Percentiles rank a stretch among this genome's conserved stretches.
Conservation (phyloP, 371 early-diverging fungal species). For the Mortierella sp. region DNA sequence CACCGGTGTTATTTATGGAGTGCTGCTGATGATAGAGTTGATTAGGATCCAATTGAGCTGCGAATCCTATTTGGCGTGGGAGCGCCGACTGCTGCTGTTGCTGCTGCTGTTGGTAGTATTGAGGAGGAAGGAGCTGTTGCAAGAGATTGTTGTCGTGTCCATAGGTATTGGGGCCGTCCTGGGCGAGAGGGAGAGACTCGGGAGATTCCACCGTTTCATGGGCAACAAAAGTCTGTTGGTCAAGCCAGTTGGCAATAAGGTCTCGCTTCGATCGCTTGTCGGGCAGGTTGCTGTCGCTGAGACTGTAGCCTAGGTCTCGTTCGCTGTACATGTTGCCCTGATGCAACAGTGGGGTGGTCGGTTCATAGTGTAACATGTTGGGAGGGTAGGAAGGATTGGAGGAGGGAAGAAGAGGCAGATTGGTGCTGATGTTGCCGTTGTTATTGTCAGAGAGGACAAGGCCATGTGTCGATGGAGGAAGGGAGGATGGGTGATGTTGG, state of each 20-base stretch:
- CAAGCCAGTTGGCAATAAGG: slow-evolving; percentile 36
- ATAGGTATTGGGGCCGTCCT: background rate
- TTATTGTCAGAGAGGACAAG: background rate
- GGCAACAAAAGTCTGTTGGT: slow-evolving; percentile 20
- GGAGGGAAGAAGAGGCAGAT: slow-evolving; percentile 17
- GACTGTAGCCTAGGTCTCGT: slow-evolving; percentile 19
- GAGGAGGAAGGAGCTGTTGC: background rate
- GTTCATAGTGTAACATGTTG: slow-evolving; percentile 13
- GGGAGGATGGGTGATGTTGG: background rate
- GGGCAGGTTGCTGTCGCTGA: slow-evolving; percentile 44
- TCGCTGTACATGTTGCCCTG: slow-evolving; percentile 19
- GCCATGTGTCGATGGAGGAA: background rate
- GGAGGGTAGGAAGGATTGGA: slow-evolving; percentile 23
- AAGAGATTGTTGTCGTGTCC: background rate
- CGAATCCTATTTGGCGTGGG: background rate
- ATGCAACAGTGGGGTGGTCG: background rate
- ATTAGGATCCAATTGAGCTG: background rate
- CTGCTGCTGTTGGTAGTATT: slow-evolving; percentile 11
- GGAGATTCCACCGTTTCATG: background rate
- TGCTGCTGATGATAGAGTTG: slow-evolving; percentile 21
- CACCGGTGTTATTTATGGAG: slow-evolving; percentile 23
- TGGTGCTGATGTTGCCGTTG: slow-evolving; percentile 14
- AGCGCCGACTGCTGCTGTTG: slow-evolving; percentile 5
- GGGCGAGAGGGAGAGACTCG: background rate
- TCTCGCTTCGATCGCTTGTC: slow-evolving; percentile 26